These are phyloP conservation scores for Fusarium heterosporum DNA, from an alignment of 2,329 filamentous ascomycete species.

Conservation along the genomic window DNA sequence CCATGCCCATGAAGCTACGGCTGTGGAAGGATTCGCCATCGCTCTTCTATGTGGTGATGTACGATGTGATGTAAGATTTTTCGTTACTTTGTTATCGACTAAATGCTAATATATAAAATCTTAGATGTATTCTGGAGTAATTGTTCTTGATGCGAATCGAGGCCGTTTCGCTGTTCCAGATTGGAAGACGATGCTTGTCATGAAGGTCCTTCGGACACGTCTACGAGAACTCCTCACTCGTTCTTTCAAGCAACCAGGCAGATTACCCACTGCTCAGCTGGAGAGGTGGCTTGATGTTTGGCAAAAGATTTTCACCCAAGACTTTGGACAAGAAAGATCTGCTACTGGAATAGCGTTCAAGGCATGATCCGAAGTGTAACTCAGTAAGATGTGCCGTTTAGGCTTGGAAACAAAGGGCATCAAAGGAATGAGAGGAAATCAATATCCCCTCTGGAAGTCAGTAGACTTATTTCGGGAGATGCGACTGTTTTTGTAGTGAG, in stretches of 20 bases:
- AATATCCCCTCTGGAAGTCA: not conserved
- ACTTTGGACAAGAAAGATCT: slow-evolving; percentile 54
- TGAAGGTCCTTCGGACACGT: slow-evolving; percentile 81
- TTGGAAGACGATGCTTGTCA: slow-evolving; percentile 91
- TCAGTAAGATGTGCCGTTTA: not conserved
- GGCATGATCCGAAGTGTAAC: slow-evolving; percentile 40
- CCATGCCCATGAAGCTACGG: slow-evolving; percentile 90
- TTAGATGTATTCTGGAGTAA: slow-evolving; percentile 86
- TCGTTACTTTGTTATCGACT: not conserved
- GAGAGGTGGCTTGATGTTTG: slow-evolving; percentile 80
- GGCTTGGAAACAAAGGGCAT: not conserved
- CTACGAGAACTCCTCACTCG: slow-evolving; percentile 80
- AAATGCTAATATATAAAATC: slow-evolving; percentile 2
- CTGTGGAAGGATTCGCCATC: slow-evolving; percentile 83
- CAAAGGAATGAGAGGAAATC: not conserved
- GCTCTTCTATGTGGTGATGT: slow-evolving; percentile 88
- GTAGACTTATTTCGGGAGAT: not conserved
- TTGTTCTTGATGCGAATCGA: slow-evolving; percentile 88
- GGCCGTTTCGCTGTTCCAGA: slow-evolving; percentile 84
- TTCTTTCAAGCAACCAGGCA: slow-evolving; percentile 76
- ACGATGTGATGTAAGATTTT: slow-evolving; percentile 77
- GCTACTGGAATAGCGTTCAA: slow-evolving; percentile 46
- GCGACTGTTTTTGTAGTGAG: not conserved
- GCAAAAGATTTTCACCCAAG: slow-evolving; percentile 74
- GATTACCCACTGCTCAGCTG: slow-evolving; percentile 72